phyloP scores from a whole-genome alignment of 352 stramenopile genomes.

The Blastocystis sp. region DNA sequence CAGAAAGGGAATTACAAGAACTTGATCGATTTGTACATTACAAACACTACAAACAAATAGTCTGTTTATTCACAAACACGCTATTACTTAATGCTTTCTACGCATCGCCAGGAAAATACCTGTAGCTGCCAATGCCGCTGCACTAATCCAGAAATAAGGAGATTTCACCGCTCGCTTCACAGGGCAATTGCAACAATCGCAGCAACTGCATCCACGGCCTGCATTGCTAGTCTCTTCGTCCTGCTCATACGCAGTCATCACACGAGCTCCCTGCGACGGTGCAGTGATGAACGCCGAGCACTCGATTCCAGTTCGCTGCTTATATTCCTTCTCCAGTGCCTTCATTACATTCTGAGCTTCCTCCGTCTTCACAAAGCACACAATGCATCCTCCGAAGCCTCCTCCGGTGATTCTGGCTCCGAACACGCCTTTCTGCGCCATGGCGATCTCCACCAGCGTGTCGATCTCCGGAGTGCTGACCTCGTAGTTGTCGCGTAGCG shows the following conservation, averaged over 20 bases:
- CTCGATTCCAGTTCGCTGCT: slow-evolving; percentile 62
- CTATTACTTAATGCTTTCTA: no score
- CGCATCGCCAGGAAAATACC: background rate
- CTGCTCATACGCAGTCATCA: background rate
- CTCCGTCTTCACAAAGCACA: slow-evolving; percentile 78
- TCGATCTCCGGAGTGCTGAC: slow-evolving; percentile 64
- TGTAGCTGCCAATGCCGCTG: background rate
- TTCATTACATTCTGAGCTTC: slow-evolving; percentile 71
- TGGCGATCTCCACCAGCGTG: slow-evolving; percentile 81
- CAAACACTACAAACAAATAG: background rate
- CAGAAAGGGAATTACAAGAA: background rate
- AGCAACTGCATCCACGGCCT: background rate
- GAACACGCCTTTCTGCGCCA: slow-evolving; percentile 81
- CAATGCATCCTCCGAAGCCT: slow-evolving; percentile 89
- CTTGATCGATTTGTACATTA: background rate
- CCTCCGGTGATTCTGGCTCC: slow-evolving; percentile 86
- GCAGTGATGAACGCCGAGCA: background rate
- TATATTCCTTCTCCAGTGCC: slow-evolving; percentile 77
- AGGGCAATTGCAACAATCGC: background rate
- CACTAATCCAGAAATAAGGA: background rate
- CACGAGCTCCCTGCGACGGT: background rate
- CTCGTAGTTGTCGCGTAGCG: slow-evolving; percentile 64
- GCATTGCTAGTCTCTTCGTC: background rate
- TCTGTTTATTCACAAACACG: background rate
- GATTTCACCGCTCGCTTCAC: background rate